Percentiles rank a stretch among this genome's conserved stretches.
Evolutionary conservation across 768 basidiomycete species (phyloP).

Genomic region (Hypholoma fasciculare): DNA sequence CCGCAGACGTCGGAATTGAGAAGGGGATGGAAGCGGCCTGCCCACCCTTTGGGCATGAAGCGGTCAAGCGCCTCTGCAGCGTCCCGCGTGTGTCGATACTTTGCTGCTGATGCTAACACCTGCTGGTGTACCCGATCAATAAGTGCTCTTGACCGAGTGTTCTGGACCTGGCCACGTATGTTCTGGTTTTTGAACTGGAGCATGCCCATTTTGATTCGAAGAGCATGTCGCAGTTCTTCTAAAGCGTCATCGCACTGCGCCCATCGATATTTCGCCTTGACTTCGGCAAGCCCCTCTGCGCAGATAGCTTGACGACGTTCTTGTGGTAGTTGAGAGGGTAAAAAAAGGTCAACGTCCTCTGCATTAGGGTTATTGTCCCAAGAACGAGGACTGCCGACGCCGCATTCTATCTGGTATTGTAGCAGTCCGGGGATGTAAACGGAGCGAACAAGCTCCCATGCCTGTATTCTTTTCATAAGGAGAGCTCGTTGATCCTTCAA

Average conservation of each 20-base stretch:
- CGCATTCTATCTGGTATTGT: too few relatives aligned
- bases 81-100: conserved; percentile 13
- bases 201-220: conserved; percentile 19
- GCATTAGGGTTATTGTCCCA: too few relatives aligned
- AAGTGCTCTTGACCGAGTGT: conserved; percentile 19
- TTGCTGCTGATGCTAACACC: conserved; percentile 4
- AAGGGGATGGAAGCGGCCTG: conserved; percentile 7
- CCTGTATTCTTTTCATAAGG: too few relatives aligned
- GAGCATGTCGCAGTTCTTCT: conserved; percentile 12
- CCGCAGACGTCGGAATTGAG: too few relatives aligned
- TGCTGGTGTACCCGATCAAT: conserved; percentile 18
- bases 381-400: too few relatives aligned
- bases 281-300: too few relatives aligned
- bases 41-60: conserved; percentile 15
- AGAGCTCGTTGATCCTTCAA: too few relatives aligned
- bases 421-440: too few relatives aligned
- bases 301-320: too few relatives aligned
- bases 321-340: too few relatives aligned
- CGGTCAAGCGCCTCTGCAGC: conserved; percentile 9
- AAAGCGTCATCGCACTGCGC: conserved; percentile 23
- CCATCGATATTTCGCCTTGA: background rate
- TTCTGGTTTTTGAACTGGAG: conserved; percentile 22
- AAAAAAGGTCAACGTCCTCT: too few relatives aligned
- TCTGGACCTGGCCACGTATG: conserved; percentile 19
- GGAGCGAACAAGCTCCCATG: too few relatives aligned